Conservation (phyloP, 345 rosid genomes). For the Salix brachista region DNA sequence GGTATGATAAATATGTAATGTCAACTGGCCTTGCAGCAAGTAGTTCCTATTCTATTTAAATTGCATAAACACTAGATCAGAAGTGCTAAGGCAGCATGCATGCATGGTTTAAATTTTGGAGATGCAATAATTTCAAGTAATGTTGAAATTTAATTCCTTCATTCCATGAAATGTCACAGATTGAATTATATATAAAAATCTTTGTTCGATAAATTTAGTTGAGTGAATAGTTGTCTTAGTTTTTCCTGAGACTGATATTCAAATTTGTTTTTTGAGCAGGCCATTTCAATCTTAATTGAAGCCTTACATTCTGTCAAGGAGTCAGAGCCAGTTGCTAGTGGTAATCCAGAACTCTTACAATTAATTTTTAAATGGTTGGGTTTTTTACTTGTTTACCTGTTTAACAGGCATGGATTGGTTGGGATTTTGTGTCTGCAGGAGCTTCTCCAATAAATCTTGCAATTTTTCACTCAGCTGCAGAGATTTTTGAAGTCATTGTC, state of each 20-base stretch:
- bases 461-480: constrained; percentile 92
- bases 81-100: not conserved
- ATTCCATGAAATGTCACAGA: not conserved
- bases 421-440: constrained; percentile 49
- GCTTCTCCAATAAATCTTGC: constrained; percentile 88
- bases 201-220: not conserved
- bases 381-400: constrained; percentile 10
- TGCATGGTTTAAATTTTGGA: constrained; percentile 8
- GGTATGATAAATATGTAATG: constrained; percentile 41
- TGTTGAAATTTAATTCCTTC: not conserved
- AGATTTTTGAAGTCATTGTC: constrained; percentile 87
- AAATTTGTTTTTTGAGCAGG: constrained; percentile 35
- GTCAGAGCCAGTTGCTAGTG: constrained; percentile 62
- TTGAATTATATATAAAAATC: not conserved
- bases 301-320: constrained; percentile 82
- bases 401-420: constrained; percentile 20
- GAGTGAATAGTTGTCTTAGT: not conserved
- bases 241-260: not conserved
- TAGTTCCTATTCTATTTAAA: constrained; percentile 4
- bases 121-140: not conserved
- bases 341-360: constrained; percentile 28
- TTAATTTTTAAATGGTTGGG: constrained; percentile 8
- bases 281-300: constrained; percentile 70
- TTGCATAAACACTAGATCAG: constrained; percentile 7
- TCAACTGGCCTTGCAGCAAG: not conserved